Conservation (phyloP, 768 basidiomycete genomes). For the Termitomyces sp. region DNA sequence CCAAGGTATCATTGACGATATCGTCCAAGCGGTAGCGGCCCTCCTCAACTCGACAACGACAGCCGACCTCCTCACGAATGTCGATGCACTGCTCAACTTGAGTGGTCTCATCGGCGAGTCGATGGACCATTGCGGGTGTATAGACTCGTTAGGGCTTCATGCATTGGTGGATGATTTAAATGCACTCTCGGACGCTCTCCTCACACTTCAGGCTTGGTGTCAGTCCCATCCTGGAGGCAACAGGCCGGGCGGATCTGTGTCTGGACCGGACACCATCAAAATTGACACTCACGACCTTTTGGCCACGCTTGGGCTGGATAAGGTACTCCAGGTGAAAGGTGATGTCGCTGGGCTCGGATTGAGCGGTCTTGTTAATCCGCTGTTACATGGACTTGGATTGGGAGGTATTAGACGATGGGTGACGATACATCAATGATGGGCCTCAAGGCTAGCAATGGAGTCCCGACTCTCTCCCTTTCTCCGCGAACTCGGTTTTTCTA, state of each 20-base stretch:
- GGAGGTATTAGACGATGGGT: conserved; percentile 11
- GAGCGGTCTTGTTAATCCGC: conserved; percentile 2
- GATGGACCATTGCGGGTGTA: conserved; percentile 10
- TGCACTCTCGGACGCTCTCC: conserved; percentile 7
- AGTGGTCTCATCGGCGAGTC: neutral
- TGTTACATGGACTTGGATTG: conserved; percentile 10
- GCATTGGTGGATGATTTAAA: conserved; percentile 8
- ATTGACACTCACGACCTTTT: conserved; percentile 13
- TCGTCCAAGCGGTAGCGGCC: conserved; percentile 9
- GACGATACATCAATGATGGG: neutral
- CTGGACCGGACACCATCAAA: conserved; percentile 4
- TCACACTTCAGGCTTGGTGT: conserved; percentile 11
- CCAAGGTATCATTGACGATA: conserved; percentile 6
- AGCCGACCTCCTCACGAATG: conserved; percentile 5
- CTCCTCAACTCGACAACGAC: conserved; percentile 11
- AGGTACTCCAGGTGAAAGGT: conserved; percentile 6
- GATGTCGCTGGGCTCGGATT: conserved; percentile 8
- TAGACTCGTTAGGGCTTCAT: conserved; percentile 8
- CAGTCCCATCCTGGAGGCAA: neutral
- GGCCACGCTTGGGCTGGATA: conserved; percentile 11
- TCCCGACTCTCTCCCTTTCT: neutral
- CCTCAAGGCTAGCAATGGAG: neutral
- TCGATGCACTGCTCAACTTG: conserved; percentile 7
- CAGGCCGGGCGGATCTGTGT: neutral
- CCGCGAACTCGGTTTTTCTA: neutral